Conservation (phyloP, 805 yeast species). For the Candida cerambycidarum region DNA sequence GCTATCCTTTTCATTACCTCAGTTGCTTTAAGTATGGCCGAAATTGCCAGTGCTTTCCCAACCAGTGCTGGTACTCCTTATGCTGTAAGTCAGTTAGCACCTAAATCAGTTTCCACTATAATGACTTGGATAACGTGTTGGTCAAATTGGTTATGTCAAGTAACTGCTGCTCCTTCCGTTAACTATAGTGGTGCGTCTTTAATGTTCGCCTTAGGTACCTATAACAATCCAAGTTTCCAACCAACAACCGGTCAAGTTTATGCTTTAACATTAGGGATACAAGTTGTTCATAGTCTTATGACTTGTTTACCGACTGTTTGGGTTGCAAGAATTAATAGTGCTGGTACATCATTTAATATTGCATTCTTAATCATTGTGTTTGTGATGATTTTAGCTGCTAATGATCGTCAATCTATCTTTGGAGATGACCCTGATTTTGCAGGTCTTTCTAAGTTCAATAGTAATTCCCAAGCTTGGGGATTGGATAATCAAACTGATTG, state of each 20-base stretch:
- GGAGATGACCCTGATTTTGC: constrained; percentile 15
- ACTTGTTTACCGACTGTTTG: constrained; percentile 55
- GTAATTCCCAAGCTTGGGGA: constrained; percentile 52
- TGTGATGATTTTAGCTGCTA: constrained; percentile 54
- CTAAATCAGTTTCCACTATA: constrained; percentile 51
- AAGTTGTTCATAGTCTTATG: constrained; percentile 46
- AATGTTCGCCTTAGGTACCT: constrained; percentile 51
- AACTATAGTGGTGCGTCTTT: constrained; percentile 56
- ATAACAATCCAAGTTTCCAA: constrained; percentile 36
- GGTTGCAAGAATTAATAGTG: constrained; percentile 51
- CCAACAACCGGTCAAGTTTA: constrained; percentile 51
- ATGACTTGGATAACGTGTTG: constrained; percentile 65
- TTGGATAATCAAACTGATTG: constrained; percentile 58
- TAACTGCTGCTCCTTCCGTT: constrained; percentile 62
- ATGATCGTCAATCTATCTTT: constrained; percentile 36
- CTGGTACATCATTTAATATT: constrained; percentile 51
- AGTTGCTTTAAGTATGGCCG: constrained; percentile 65
- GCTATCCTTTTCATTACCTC: constrained; percentile 55
- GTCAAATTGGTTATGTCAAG: constrained; percentile 64
- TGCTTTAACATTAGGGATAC: constrained; percentile 52
- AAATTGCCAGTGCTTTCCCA: constrained; percentile 64
- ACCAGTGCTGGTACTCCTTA: constrained; percentile 70
- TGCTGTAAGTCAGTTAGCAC: constrained; percentile 63
- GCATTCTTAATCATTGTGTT: constrained; percentile 51
- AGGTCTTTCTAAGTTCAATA: constrained; percentile 46